Percentiles rank a stretch among this genome's conserved stretches.
Evolutionary conservation across 148 eudicot species (phyloP).

Genomic region (Rhododendron griersonianum): DNA sequence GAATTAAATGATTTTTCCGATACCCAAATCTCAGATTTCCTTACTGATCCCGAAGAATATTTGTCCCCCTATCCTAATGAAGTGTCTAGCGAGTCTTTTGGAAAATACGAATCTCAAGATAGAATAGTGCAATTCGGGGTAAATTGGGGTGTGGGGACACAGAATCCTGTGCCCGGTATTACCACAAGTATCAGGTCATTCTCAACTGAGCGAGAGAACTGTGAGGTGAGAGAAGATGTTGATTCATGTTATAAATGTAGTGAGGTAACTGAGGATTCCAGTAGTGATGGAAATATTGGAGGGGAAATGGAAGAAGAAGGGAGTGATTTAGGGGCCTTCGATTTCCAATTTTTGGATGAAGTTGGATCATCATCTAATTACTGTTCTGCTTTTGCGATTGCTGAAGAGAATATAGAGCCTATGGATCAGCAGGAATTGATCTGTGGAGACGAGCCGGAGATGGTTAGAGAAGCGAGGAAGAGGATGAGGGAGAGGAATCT

Average conservation of each 20-base stretch:
- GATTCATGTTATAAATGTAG: neutral
- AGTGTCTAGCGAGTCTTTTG: neutral
- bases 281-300: slow-evolving; percentile 14
- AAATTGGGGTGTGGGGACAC: neutral
- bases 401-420: slow-evolving; percentile 24
- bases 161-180: neutral
- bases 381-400: slow-evolving; percentile 32
- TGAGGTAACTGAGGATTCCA: neutral
- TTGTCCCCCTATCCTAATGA: neutral
- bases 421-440: slow-evolving; percentile 13
- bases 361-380: slow-evolving; percentile 14
- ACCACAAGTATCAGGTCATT: slow-evolving; percentile 12
- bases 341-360: slow-evolving; percentile 35
- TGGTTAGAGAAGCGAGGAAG: slow-evolving; percentile 35
- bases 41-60: slow-evolving; percentile 25
- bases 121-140: neutral
- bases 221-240: slow-evolving; percentile 1
- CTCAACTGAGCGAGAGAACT: neutral
- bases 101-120: neutral
- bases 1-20: slow-evolving; percentile 17
- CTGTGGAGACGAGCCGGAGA: slow-evolving; percentile 22
- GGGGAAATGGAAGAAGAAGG: slow-evolving; percentile 13
- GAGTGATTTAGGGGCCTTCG: slow-evolving; percentile 7
- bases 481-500: slow-evolving; percentile 43
- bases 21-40: slow-evolving; percentile 33